Conservation (phyloP, 2,329 filamentous ascomycete genomes). For the Zymoseptoria tritici region DNA sequence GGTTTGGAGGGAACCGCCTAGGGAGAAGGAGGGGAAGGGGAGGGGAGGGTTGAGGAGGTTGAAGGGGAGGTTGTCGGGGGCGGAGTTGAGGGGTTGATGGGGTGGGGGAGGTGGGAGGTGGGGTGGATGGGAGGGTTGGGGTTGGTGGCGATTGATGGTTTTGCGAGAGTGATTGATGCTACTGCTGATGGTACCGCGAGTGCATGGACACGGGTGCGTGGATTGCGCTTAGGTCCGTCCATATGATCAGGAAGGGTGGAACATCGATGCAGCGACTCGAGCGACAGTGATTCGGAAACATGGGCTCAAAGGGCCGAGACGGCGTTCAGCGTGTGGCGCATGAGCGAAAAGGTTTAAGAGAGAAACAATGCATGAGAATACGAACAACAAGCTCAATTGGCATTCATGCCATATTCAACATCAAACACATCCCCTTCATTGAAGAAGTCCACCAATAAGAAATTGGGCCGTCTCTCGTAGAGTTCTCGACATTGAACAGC, state of each 20-base stretch:
- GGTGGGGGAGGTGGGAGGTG: neutral
- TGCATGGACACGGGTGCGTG: too few relatives aligned
- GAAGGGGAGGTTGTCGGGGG: neutral
- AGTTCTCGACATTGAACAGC: slow-evolving; percentile 32
- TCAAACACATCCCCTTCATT: slow-evolving; percentile 24
- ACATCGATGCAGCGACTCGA: too few relatives aligned
- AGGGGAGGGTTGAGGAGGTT: neutral
- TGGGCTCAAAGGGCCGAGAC: neutral
- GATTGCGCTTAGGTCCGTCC: too few relatives aligned
- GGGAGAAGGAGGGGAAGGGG: neutral
- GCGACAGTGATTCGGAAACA: neutral
- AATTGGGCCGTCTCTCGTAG: slow-evolving; percentile 35
- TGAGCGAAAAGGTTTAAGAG: neutral
- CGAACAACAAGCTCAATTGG: slow-evolving; percentile 11
- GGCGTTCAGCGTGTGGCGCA: neutral
- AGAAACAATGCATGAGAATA: neutral
- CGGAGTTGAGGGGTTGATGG: neutral
- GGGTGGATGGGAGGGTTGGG: neutral
- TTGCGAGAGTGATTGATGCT: too few relatives aligned
- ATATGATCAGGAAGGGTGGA: too few relatives aligned
- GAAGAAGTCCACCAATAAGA: slow-evolving; percentile 36
- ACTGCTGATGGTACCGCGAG: too few relatives aligned
- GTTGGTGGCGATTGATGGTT: too few relatives aligned
- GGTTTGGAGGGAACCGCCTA: neutral
- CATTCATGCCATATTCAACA: slow-evolving; percentile 23